Percentiles rank a stretch among this genome's conserved stretches.
Evolutionary conservation across 169 alveolate genomes (phyloP).

Genomic region (Eimeria tenella): DNA sequence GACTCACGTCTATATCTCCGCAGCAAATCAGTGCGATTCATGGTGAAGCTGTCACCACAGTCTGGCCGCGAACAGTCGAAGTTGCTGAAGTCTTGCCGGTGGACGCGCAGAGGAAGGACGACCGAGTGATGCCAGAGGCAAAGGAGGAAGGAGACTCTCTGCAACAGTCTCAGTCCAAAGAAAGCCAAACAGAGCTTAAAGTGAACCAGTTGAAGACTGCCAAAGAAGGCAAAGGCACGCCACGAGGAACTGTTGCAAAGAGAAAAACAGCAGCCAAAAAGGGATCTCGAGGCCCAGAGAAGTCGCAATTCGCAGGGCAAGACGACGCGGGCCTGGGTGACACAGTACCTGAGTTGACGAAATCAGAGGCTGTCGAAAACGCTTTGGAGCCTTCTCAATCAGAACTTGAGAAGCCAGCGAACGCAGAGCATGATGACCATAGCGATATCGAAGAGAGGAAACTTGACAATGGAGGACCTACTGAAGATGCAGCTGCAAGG

Average conservation of each 20-base stretch:
- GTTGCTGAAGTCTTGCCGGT: not conserved
- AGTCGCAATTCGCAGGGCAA: not conserved
- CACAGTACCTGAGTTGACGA: not conserved
- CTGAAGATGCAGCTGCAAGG: not conserved
- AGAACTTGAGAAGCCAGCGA: not conserved
- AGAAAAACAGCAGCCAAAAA: slow-evolving; percentile 47
- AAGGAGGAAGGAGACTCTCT: not conserved
- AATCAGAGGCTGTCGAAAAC: not conserved
- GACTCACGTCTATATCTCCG: not conserved
- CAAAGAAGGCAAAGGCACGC: not conserved
- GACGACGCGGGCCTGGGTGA: not conserved
- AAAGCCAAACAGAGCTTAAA: not conserved
- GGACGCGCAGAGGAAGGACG: not conserved
- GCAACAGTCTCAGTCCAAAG: not conserved
- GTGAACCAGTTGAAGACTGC: not conserved
- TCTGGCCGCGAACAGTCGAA: slow-evolving; percentile 1
- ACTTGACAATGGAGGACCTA: not conserved
- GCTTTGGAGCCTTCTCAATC: not conserved
- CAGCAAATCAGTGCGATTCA: not conserved
- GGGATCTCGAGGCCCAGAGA: not conserved
- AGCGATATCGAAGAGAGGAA: not conserved
- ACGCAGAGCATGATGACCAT: not conserved
- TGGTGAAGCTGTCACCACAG: not conserved
- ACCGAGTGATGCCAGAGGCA: not conserved
- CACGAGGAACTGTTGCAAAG: slow-evolving; percentile 34